Evolutionary conservation across 1,284 basidiomycete species (phyloP), one percentile per base, ranked within the genome.

Genomic region (Amylostereum areolatum): DNA sequence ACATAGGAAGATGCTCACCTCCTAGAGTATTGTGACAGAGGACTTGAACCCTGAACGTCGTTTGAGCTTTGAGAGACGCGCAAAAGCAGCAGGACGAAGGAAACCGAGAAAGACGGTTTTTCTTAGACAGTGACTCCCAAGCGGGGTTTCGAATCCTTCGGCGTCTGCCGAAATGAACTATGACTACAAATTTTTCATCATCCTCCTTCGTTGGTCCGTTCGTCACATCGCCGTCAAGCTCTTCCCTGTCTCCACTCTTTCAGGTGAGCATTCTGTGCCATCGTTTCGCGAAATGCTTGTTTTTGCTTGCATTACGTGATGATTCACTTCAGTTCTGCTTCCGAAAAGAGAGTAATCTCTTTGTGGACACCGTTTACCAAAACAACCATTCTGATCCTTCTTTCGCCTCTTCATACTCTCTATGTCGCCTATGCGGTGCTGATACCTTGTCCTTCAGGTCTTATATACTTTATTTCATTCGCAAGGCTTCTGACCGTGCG

Each of bases 261-360:
- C 18, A 18, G 18, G 18, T 18, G 18, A 18, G 18, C 18, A 18
- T 18, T 18, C 18, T 18, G 18, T 18, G 18, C 18, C 18, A 18
- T 18, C 18, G 18, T 18, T 18, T 18, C 18, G 18, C 18, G 18
- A 18, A 18, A 18, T 18, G 18, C 18, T 18, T 10, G 12, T 41
- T 9, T 31, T 8, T 4, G 11, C 31, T 25, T 42, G 25, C 36
- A 28, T 37, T 37, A 32, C 45, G 36, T 51, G 44, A 50, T 57
- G 56, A 56, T 54, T 46, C 46, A 34, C 49, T 57, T 56, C 56
- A 57, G 56, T 56, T 57, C 56, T 57, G 56, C 56, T 56, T 57
- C 56, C 55, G 56, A 57, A 56, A 37, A 37, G 55, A 57, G 55
- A 46, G 28, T 41, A 42, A 47, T 53, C 54, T 57, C 56, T 54